Evolutionary conservation across 495 filamentous ascomycete species (phyloP).

Genomic region (Lineolata rhizophorae): DNA sequence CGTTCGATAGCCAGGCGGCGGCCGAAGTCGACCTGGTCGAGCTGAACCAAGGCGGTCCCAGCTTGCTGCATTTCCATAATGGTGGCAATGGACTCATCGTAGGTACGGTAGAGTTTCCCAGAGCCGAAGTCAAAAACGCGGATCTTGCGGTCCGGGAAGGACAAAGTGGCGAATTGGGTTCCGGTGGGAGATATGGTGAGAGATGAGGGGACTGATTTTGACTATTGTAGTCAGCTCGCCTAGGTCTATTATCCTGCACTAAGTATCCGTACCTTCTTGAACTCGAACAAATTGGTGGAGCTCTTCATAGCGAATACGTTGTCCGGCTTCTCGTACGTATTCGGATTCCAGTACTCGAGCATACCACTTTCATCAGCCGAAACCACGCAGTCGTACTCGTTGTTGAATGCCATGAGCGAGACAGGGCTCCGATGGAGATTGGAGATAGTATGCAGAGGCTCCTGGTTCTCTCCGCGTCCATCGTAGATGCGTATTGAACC

Average conservation of each 20-base stretch:
- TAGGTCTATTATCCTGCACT: neutral
- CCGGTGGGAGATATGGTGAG: conserved; percentile 72
- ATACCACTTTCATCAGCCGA: conserved; percentile 81
- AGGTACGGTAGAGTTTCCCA: conserved; percentile 72
- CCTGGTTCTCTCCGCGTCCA: conserved; percentile 58
- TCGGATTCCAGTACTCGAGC: conserved; percentile 90
- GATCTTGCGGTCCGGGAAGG: conserved; percentile 79
- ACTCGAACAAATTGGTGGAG: conserved; percentile 83
- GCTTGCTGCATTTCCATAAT: conserved; percentile 89
- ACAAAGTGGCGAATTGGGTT: conserved; percentile 69
- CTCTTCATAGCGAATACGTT: conserved; percentile 85
- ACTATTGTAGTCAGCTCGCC: conserved; percentile 17
- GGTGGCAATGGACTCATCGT: conserved; percentile 75
- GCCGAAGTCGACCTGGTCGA: conserved; percentile 83
- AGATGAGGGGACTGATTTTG: conserved; percentile 69
- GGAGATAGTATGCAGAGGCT: conserved; percentile 50
- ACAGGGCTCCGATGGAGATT: conserved; percentile 60
- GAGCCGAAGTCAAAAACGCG: conserved; percentile 82
- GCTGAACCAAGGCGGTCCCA: conserved; percentile 51
- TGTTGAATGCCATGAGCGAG: conserved; percentile 70
- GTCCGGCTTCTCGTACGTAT: conserved; percentile 72
- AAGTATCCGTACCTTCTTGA: conserved; percentile 37
- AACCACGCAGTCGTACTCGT: conserved; percentile 68
- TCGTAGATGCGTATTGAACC: conserved; percentile 58
- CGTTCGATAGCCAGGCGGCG: conserved; percentile 71